phyloP scores from a whole-genome alignment of 2,329 filamentous ascomycete species.

The Cordyceps javanica region DNA sequence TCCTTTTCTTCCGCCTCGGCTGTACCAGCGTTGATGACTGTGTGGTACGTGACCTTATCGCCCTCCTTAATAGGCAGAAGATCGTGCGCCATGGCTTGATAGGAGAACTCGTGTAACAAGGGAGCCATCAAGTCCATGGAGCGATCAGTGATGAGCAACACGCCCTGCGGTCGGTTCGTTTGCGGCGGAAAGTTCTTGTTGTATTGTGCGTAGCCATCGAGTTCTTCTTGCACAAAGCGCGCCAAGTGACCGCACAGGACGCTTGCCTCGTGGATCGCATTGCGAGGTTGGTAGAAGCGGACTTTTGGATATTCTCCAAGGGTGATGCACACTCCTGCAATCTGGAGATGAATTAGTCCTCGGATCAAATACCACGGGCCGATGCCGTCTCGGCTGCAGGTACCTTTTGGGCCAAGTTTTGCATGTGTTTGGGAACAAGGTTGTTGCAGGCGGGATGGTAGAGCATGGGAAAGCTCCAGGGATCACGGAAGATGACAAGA shows the following conservation, averaged over 20 bases:
- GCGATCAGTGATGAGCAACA: constrained; percentile 81
- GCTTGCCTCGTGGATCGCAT: constrained; percentile 75
- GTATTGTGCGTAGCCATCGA: constrained; percentile 82
- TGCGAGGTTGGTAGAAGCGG: constrained; percentile 76
- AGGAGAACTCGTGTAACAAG: constrained; percentile 91
- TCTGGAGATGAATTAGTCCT: constrained; percentile 19
- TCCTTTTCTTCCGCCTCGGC: constrained; percentile 73
- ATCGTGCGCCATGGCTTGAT: constrained; percentile 97
- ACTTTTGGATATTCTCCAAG: constrained; percentile 93
- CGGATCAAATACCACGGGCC: background rate
- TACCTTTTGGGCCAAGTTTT: constrained; percentile 82
- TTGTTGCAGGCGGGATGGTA: constrained; percentile 88
- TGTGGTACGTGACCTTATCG: constrained; percentile 82
- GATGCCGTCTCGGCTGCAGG: background rate
- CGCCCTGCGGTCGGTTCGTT: constrained; percentile 70
- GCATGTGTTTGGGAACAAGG: constrained; percentile 76
- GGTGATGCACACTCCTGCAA: constrained; percentile 68
- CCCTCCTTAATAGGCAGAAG: constrained; percentile 80
- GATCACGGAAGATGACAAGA: constrained; percentile 84
- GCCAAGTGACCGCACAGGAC: constrained; percentile 85
- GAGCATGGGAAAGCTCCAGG: constrained; percentile 89
- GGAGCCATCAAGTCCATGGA: constrained; percentile 90
- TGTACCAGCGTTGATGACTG: constrained; percentile 68
- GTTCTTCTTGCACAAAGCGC: constrained; percentile 82
- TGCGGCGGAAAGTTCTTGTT: constrained; percentile 79